A percentile compares a stretch with the other conserved stretches of the same genome.
Evolutionary conservation across 192 early-diverging fungal genomes (phyloP).

Genomic region (Linnemannia schmuckeri): DNA sequence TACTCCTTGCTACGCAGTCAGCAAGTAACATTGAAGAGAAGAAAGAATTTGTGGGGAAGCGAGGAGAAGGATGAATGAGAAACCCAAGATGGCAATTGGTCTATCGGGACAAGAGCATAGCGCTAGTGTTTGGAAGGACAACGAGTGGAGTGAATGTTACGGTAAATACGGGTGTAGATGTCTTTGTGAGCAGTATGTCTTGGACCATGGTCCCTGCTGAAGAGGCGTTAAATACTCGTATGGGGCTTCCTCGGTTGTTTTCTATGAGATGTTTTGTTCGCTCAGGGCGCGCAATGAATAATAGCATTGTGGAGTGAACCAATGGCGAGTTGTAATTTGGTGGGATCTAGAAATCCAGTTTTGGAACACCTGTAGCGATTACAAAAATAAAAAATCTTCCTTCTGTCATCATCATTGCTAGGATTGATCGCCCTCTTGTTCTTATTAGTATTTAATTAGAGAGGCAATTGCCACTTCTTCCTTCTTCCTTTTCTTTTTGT

Average conservation of each 20-base stretch:
- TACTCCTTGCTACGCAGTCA: too few relatives aligned
- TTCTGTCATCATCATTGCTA: neutral
- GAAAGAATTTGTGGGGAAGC: too few relatives aligned
- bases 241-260: neutral
- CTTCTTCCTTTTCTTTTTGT: neutral
- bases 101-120: too few relatives aligned
- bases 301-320: too few relatives aligned
- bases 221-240: neutral
- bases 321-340: neutral
- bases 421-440: neutral
- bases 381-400: neutral
- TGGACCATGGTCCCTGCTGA: neutral
- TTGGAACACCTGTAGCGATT: neutral
- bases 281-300: too few relatives aligned
- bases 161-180: neutral
- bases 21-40: too few relatives aligned
- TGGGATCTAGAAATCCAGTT: neutral
- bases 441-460: neutral
- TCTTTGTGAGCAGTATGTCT: neutral
- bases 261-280: too few relatives aligned
- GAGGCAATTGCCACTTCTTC: neutral
- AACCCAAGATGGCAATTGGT: too few relatives aligned
- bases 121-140: neutral
- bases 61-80: too few relatives aligned
- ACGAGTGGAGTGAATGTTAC: neutral